Base-by-base conservation (phyloP, 1,284 basidiomycete genomes). In the Cryptococcus neoformans region DNA sequence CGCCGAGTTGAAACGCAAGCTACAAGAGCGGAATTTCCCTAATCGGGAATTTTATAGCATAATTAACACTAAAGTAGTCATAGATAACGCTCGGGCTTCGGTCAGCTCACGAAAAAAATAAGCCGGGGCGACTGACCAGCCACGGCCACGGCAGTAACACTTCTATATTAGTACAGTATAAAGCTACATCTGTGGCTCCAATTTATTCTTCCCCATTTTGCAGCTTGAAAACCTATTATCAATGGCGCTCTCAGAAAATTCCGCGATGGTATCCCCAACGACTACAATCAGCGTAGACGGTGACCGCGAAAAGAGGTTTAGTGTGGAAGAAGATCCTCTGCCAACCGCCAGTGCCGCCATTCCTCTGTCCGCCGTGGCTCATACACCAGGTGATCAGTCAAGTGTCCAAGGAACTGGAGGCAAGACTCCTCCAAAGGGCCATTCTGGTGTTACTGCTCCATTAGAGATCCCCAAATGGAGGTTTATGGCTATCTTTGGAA, bases 401-500 rank as follows among this genome's bases (percentile, higher is more conserved):
- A 41, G 40, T 28, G 34, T n/a, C n/a, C 50, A 55, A 44, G 55
- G 50, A 36, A 53, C 49, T 38, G 56, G 54, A 39, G 12, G 37
- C 14, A 52, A 37, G 17, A 55, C 51, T 5, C 58, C 55, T 2
- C 57, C 55, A 45, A 40, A 36, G 6, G 57, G 55, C 42, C 49
- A 53, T 50, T 48, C 56, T 6, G 55, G 44, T 11, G 41, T 51
- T 17, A 16, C 53, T 6, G 66, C 61, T 6, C 65, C 67, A 6
- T 39, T 71, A 16, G 65, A 71, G 44, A 21, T 72, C 4, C 44
- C 64, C 8, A 59, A 44, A 53, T 57, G 46, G 59, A 56, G 71
- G 11, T 76, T 76, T 57, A 66, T 64, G 64, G 54, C 63, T n/a
- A 62, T 77, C 51, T 62, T 75, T 45, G 4, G 60, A 16, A 57